Evolutionary conservation across 768 basidiomycete genomes (phyloP).

Genomic region (Sporobolomyces pararoseus): DNA sequence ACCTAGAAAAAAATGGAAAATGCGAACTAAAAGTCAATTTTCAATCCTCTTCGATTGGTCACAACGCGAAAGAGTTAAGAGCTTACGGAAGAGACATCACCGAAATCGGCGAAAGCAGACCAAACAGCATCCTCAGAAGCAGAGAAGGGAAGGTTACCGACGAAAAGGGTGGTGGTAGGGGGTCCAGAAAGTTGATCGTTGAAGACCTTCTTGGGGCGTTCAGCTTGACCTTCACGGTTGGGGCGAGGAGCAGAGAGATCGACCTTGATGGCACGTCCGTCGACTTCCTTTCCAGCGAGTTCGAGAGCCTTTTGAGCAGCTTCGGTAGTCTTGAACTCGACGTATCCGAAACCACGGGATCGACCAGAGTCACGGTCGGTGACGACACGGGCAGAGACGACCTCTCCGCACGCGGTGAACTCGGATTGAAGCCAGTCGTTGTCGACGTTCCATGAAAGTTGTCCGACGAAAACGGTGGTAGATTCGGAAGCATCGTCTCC

Average conservation of each 20-base stretch:
- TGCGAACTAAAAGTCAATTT: not conserved
- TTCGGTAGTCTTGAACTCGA: slow-evolving; percentile 51
- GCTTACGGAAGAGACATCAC: slow-evolving; percentile 76
- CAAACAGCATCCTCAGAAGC: slow-evolving; percentile 79
- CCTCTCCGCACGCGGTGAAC: slow-evolving; percentile 82
- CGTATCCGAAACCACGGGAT: slow-evolving; percentile 50
- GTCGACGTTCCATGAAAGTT: slow-evolving; percentile 93
- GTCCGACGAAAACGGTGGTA: slow-evolving; percentile 82
- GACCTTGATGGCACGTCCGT: slow-evolving; percentile 81
- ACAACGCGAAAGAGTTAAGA: not conserved
- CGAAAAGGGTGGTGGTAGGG: slow-evolving; percentile 75
- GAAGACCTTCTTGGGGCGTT: slow-evolving; percentile 67
- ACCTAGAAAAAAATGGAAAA: slow-evolving; percentile 52
- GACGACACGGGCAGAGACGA: slow-evolving; percentile 81
- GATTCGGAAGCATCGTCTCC: slow-evolving; percentile 49
- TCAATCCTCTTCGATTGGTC: too few species aligned
- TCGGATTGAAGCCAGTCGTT: slow-evolving; percentile 89
- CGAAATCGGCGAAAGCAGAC: slow-evolving; percentile 86
- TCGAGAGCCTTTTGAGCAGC: slow-evolving; percentile 64
- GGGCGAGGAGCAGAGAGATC: slow-evolving; percentile 65
- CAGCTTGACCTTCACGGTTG: slow-evolving; percentile 52
- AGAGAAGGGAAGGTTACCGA: slow-evolving; percentile 83
- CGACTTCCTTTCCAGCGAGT: slow-evolving; percentile 81
- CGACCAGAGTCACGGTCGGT: slow-evolving; percentile 53
- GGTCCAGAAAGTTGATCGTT: slow-evolving; percentile 60